Evolutionary conservation across 257 asterid species (phyloP), one percentile per base, ranked within the genome.

Genomic region (Linaria vulgaris): DNA sequence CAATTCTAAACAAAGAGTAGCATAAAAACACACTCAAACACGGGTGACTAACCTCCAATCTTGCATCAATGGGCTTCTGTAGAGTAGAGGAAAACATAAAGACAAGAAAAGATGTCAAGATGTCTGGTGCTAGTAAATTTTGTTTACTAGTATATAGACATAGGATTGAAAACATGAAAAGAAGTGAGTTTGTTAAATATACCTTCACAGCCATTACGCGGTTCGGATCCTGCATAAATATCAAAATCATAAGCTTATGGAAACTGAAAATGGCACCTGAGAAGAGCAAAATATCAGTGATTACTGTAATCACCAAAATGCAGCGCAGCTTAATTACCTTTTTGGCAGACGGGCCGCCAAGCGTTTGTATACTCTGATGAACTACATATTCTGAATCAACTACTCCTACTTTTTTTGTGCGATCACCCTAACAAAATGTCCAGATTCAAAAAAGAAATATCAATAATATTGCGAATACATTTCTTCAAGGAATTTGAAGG

Each of bases 291-390:
- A 41, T 19, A 56, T 4, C 38, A 13, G 20, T 38, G 46, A 21
- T 23, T 56, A 30, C 17, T 3, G 19, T 6, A 48, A 17, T 8
- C 6, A 6, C 20, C n/a, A n/a, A 39, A n/a, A 20, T 22, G 3
- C 1, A 9, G 17, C 16, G 56, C 14, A 6, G 31, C 15, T 13
- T 17, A 56, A 47, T 73, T 41, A 85, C 95, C 90, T 83, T 87
- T 68, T 61, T 76, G 16, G 78, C 78, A 13, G 99, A 87, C 39
- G 74, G 83, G 27, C 99, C 99, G 14, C 97, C 99, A 76, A 94
- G 73, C 47, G 97, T 87, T 78, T 90, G 97, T 78, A 85, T 94
- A 56, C 99, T 87, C 80, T 94, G 99, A 84, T 94, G 99, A 68
- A 94, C 88, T 60, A 94, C 31, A 69, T 84, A 94, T 73, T 90